Evolutionary conservation across 768 basidiomycete species (phyloP).

Genomic region (Auricularia sp.): DNA sequence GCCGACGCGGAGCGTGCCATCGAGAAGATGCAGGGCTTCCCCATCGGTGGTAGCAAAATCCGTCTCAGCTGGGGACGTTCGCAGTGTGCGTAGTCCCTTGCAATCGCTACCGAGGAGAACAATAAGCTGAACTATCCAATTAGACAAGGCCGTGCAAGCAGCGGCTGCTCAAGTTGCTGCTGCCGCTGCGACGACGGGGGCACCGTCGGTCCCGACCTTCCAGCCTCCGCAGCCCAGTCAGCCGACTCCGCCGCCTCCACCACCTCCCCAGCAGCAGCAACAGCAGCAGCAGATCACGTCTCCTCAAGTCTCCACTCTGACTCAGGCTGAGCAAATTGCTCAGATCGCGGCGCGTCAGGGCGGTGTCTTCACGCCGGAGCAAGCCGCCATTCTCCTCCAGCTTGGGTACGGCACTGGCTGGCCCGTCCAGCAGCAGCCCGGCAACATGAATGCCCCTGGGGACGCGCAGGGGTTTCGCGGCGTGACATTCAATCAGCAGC

Average conservation of each 20-base stretch:
- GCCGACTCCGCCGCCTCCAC: background rate
- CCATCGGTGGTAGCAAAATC: slow-evolving; percentile 85
- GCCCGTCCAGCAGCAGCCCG: background rate
- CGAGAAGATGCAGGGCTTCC: slow-evolving; percentile 95
- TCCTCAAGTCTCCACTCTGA: slow-evolving; percentile 3
- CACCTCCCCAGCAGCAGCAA: background rate
- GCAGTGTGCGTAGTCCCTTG: slow-evolving; percentile 53
- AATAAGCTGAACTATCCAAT: slow-evolving; percentile 7
- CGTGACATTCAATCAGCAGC: background rate
- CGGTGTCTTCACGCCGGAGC: background rate
- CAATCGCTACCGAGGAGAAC: background rate
- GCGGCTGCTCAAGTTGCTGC: slow-evolving; percentile 35
- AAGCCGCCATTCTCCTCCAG: slow-evolving; percentile 8
- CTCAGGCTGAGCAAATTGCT: background rate
- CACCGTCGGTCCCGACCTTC: background rate
- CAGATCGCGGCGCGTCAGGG: background rate
- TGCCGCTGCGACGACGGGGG: background rate
- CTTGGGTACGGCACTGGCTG: background rate
- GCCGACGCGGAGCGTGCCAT: slow-evolving; percentile 87
- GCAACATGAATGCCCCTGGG: background rate
- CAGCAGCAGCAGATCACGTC: slow-evolving; percentile 2
- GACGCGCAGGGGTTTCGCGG: background rate
- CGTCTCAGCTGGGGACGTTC: slow-evolving; percentile 88
- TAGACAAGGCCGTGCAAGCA: slow-evolving; percentile 86
- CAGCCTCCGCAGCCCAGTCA: background rate